Conservation (phyloP, 1,139 yeast species). For the Yamadazyma epiphylla region DNA sequence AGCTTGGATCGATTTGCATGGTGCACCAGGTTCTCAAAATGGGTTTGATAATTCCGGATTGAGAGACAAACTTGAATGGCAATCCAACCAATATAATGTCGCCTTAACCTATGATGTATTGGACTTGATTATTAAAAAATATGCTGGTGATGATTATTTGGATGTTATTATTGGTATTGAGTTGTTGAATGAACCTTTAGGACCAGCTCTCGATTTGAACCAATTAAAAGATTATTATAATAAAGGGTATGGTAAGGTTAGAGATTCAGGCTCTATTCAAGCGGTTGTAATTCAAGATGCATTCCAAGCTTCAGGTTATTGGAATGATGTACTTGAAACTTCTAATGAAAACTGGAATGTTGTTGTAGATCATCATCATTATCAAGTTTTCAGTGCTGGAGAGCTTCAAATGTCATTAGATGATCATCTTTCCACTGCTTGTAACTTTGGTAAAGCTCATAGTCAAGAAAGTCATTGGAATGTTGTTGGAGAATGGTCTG, state of each 20-base stretch:
- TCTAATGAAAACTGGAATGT: conserved; percentile 53
- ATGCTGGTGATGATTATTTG: conserved; percentile 58
- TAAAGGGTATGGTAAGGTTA: conserved; percentile 51
- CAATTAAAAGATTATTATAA: conserved; percentile 54
- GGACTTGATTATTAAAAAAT: conserved; percentile 47
- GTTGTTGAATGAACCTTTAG: conserved; percentile 86
- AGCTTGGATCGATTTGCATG: conserved; percentile 92
- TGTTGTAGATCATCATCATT: conserved; percentile 85
- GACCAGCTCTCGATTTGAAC: conserved; percentile 58
- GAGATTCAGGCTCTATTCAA: conserved; percentile 45
- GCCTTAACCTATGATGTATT: conserved; percentile 52
- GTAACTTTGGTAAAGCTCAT: conserved; percentile 55
- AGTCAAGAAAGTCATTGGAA: conserved; percentile 64
- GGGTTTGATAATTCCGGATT: conserved; percentile 95
- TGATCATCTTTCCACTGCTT: conserved; percentile 60
- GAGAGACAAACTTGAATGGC: conserved; percentile 63
- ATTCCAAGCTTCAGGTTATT: conserved; percentile 58
- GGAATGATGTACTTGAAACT: conserved; percentile 49
- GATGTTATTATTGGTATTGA: conserved; percentile 84
- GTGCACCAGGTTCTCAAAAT: conserved; percentile 96
- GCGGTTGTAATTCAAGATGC: conserved; percentile 71
- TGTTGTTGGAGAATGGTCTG: conserved; percentile 89
- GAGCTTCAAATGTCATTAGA: conserved; percentile 56
- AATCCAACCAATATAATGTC: conserved; percentile 43
- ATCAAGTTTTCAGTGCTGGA: conserved; percentile 74